Evolutionary conservation across 352 stramenopile species (phyloP).

Genomic region (Pythium rhizo-oryzae): DNA sequence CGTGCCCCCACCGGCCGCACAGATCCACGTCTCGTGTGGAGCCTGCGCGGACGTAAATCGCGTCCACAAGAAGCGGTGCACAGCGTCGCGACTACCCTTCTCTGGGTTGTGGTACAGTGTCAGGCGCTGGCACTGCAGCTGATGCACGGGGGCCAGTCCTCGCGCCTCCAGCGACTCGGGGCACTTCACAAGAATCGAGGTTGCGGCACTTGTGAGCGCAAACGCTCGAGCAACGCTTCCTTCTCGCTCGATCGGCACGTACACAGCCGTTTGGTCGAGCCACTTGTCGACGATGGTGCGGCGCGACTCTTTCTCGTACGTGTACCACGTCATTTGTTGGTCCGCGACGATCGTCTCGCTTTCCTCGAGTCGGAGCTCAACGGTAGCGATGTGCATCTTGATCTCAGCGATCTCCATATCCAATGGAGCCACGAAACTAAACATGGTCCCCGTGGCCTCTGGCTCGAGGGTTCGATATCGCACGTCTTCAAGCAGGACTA

Average conservation of each 20-base stretch:
- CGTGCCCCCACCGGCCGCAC: constrained; percentile 23
- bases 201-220: not conserved
- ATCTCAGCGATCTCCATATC: constrained; percentile 37
- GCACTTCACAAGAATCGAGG: not conserved
- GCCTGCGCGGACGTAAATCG: constrained; percentile 40
- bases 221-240: constrained; percentile 15
- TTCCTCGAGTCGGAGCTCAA: constrained; percentile 43
- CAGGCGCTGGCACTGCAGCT: constrained; percentile 49
- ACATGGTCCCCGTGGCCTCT: too few species aligned
- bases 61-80: constrained; percentile 50
- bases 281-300: constrained; percentile 71
- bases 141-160: constrained; percentile 33
- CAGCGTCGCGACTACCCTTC: not conserved
- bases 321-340: constrained; percentile 74
- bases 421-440: constrained; percentile 14
- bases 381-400: constrained; percentile 40
- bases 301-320: constrained; percentile 46
- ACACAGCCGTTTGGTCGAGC: constrained; percentile 50
- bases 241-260: constrained; percentile 12
- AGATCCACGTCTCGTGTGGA: constrained; percentile 55
- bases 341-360: constrained; percentile 35
- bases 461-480: constrained; percentile 10
- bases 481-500: constrained; percentile 9
- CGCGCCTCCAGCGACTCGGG: constrained; percentile 26
- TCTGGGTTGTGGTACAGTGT: constrained; percentile 38